phyloP scores from a whole-genome alignment of 2,329 filamentous ascomycete species.

The Colletotrichum tropicale region DNA sequence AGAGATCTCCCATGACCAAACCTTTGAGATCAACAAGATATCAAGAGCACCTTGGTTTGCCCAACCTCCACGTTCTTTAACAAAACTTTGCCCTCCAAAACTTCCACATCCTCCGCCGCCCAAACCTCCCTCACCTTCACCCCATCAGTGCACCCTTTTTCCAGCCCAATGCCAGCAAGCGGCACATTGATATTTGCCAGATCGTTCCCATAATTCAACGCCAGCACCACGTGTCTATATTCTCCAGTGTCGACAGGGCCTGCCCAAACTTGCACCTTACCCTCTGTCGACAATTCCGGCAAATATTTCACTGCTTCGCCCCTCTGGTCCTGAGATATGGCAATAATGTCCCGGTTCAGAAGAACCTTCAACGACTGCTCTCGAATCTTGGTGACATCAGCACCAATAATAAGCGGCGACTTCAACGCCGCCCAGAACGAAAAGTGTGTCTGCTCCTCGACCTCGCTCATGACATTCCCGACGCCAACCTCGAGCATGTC shows the following conservation, averaged over 20 bases:
- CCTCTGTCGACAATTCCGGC: constrained; percentile 25
- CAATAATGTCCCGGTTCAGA: constrained; percentile 24
- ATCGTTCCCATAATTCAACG: constrained; percentile 19
- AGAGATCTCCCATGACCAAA: background rate
- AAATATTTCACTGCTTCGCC: constrained; percentile 28
- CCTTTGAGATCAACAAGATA: background rate
- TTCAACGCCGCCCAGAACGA: constrained; percentile 51
- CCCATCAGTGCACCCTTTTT: background rate
- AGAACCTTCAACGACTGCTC: constrained; percentile 17
- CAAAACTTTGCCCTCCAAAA: background rate
- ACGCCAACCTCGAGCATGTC: constrained; percentile 47
- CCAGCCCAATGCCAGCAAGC: background rate
- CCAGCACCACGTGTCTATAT: constrained; percentile 15
- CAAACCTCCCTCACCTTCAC: background rate
- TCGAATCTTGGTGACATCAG: constrained; percentile 35
- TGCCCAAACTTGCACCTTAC: constrained; percentile 30
- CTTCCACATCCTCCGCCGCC: background rate
- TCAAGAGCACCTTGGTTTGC: background rate
- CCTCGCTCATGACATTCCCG: constrained; percentile 24
- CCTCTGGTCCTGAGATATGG: constrained; percentile 38
- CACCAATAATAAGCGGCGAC: constrained; percentile 47
- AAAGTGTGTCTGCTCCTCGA: constrained; percentile 46
- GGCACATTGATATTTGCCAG: constrained; percentile 10
- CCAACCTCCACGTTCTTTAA: background rate
- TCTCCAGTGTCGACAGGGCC: constrained; percentile 22